Base-by-base conservation (phyloP, 371 early-diverging fungal species). In the Apophysomyces elegans region DNA sequence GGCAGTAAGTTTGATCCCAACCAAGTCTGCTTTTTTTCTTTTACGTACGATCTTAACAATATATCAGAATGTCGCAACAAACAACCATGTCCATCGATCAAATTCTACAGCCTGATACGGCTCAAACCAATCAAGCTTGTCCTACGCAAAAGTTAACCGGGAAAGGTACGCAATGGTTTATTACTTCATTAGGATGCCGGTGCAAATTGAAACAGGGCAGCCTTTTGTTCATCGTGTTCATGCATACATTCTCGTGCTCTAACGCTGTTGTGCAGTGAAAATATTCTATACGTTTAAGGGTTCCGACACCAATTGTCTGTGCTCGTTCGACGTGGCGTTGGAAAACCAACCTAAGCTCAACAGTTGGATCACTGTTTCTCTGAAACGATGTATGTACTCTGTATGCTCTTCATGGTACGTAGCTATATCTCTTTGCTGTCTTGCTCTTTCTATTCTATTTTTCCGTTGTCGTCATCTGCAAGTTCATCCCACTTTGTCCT, bases 401-500 rank as follows among this genome's bases (percentile, higher is more conserved):
- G 74, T 77, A 1, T 77, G 77, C 32, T 71, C 77, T n/a, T 77
- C 77, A 32, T 71, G 77, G 77, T 77, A 76, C 59, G 32, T 43
- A 21, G 47, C 26, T 56, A 21, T 39, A 2, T 41, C 13, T 41
- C 13, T 41, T 41, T 26, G 32, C 32, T 26, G 2, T 26, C 32
- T 26, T 26, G 32, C 3, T 26, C 32, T 26, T 26, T 26, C 32
- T 26, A 26, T 26, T 26, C 1, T 26, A 26, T 41, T 41, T 41
- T 41, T 11, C 38, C 38, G 35, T 38, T 59, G 41, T 45, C 12
- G 32, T 43, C 37, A 59, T 58, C 45, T 58, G n/a, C 58, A 7
- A 41, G 16, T 44, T 57, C 38, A 35, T 35, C 54, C 54, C 54
- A 50, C 54, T 50, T 50, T 26, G 21, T 50, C 54, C 58, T 13